phyloP scores from a whole-genome alignment of 2,329 filamentous ascomycete species.

The Colletotrichum sublineola region DNA sequence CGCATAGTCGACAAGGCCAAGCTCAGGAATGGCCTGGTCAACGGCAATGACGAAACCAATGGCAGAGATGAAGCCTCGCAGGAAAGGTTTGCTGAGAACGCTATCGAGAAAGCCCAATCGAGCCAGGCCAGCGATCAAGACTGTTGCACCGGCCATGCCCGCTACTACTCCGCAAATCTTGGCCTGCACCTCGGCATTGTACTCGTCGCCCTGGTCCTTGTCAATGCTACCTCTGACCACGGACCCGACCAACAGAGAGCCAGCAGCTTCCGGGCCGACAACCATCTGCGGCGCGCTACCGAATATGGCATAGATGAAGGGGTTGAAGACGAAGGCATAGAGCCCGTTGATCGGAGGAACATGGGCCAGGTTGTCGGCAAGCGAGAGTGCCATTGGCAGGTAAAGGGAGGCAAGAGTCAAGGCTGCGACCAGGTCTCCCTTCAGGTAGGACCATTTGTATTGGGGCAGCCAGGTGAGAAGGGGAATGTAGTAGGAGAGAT shows the following conservation, averaged over 20 bases:
- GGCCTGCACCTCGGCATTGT: conserved; percentile 79
- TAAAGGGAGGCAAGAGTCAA: conserved; percentile 99
- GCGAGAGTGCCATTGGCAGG: conserved; percentile 94
- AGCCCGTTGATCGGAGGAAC: conserved; percentile 93
- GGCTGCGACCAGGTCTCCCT: conserved; percentile 88
- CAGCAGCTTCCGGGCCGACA: conserved; percentile 93
- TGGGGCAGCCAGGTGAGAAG: conserved; percentile 91
- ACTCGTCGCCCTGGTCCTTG: conserved; percentile 72
- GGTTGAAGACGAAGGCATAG: conserved; percentile 94
- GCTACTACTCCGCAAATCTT: conserved; percentile 90
- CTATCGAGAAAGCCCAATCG: conserved; percentile 94
- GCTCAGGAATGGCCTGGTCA: conserved; percentile 92
- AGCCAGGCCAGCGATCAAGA: conserved; percentile 87
- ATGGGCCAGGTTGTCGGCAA: conserved; percentile 92
- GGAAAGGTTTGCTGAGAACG: conserved; percentile 90
- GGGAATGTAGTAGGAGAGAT: conserved; percentile 93
- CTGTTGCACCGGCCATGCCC: conserved; percentile 87
- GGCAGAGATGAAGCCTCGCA: conserved; percentile 95
- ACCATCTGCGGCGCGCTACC: conserved; percentile 95
- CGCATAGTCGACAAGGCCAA: conserved; percentile 79
- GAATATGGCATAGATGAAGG: conserved; percentile 89
- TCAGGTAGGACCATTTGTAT: conserved; percentile 85
- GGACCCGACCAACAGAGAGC: conserved; percentile 89
- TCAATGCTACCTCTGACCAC: conserved; percentile 85
- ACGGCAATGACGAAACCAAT: conserved; percentile 97